Evolutionary conservation across 495 filamentous ascomycete genomes (phyloP).

Genomic region (Aspergillus hancockii): DNA sequence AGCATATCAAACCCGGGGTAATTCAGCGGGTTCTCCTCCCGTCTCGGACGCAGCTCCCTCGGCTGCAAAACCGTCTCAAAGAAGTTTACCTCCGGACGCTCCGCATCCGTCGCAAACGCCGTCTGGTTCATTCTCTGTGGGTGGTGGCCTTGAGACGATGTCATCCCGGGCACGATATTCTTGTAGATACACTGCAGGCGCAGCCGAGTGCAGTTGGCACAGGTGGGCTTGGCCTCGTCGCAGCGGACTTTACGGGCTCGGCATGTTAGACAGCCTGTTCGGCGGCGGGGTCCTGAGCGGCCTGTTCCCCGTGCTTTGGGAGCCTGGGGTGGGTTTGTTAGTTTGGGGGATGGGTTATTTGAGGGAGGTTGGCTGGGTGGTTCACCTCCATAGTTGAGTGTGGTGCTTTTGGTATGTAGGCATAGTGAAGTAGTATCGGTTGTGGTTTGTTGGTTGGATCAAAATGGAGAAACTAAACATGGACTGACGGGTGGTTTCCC

Average conservation of each 20-base stretch:
- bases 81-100: slow-evolving; percentile 28
- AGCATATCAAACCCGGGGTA: slow-evolving; percentile 39
- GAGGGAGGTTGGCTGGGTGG: too few species aligned
- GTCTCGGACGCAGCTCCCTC: slow-evolving; percentile 26
- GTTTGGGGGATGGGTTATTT: not conserved
- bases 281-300: slow-evolving; percentile 43
- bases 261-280: slow-evolving; percentile 49
- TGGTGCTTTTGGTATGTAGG: not conserved
- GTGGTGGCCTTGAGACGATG: slow-evolving; percentile 12
- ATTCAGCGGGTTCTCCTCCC: slow-evolving; percentile 17
- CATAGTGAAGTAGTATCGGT: not conserved
- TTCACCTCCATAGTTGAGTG: not conserved
- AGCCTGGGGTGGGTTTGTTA: slow-evolving; percentile 17
- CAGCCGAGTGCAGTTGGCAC: slow-evolving; percentile 41
- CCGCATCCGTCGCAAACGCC: slow-evolving; percentile 20
- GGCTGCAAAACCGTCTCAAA: slow-evolving; percentile 36
- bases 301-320: slow-evolving; percentile 38
- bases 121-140: slow-evolving; percentile 11
- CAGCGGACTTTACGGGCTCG: slow-evolving; percentile 49
- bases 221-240: slow-evolving; percentile 41
- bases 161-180: slow-evolving; percentile 23
- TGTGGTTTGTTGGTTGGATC: not conserved
- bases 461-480: not conserved
- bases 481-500: slow-evolving; percentile 7
- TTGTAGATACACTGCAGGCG: slow-evolving; percentile 38